phyloP scores from a whole-genome alignment of 2,329 filamentous ascomycete species.

The Neopestalotiopsis sp. region DNA sequence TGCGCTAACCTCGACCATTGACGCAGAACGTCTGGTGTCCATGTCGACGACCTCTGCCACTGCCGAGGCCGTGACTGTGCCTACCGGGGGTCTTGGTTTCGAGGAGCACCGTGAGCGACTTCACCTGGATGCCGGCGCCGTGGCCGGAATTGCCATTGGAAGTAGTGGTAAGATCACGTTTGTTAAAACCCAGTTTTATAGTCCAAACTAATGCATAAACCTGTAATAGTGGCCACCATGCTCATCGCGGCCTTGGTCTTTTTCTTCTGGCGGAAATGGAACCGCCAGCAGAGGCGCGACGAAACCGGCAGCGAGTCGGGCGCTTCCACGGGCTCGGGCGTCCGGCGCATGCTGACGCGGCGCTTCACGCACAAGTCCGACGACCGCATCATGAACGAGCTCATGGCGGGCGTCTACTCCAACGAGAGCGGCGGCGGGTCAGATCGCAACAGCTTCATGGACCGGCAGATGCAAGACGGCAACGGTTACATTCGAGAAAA shows the following conservation, averaged over 20 bases:
- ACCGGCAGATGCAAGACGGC: neutral
- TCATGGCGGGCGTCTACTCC: constrained; percentile 17
- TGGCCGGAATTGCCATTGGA: constrained; percentile 15
- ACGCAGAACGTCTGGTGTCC: neutral
- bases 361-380: constrained; percentile 19
- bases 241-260: constrained; percentile 3
- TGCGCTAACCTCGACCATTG: neutral
- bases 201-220: neutral
- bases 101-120: neutral
- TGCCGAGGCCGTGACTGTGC: neutral
- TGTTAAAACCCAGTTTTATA: too few species aligned
- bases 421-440: constrained; percentile 3
- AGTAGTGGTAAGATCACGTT: constrained; percentile 1
- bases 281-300: constrained; percentile 1
- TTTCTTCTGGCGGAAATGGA: constrained; percentile 17
- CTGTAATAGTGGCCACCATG: neutral
- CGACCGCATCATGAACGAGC: constrained; percentile 17
- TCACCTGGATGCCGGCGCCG: constrained; percentile 6
- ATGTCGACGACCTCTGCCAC: neutral
- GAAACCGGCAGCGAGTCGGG: neutral
- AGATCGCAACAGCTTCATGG: neutral
- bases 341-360: constrained; percentile 4
- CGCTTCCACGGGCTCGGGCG: neutral
- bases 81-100: neutral
- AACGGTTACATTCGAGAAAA: constrained; percentile 18